These are phyloP conservation scores for Yamadazyma spencermartinsiae DNA, from an alignment of 1,139 yeast genomes.

Conservation along the genomic window DNA sequence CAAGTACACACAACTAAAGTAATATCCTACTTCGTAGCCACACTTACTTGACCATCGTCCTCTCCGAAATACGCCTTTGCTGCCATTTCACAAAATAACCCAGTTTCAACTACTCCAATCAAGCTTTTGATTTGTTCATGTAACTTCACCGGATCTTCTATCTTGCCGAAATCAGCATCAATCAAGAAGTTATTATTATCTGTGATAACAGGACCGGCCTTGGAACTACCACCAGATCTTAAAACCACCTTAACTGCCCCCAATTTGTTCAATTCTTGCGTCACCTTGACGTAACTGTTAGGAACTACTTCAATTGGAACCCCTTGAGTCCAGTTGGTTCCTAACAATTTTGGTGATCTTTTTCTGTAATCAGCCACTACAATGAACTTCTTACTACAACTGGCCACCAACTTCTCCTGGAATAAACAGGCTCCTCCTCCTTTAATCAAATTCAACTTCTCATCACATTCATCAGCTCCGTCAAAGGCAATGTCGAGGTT, in stretches of 20 bases:
- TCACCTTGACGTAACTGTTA: slow-evolving; percentile 76
- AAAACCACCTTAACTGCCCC: slow-evolving; percentile 69
- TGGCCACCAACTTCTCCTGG: slow-evolving; percentile 94
- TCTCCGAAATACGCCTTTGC: slow-evolving; percentile 87
- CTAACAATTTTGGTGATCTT: slow-evolving; percentile 62
- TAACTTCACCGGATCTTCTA: slow-evolving; percentile 58
- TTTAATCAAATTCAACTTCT: slow-evolving; percentile 76
- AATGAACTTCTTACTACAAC: slow-evolving; percentile 72
- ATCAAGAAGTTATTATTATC: slow-evolving; percentile 93
- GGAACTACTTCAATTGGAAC: slow-evolving; percentile 97
- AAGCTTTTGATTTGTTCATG: slow-evolving; percentile 68
- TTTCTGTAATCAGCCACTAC: slow-evolving; percentile 94
- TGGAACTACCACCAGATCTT: slow-evolving; percentile 86
- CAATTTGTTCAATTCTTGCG: slow-evolving; percentile 56
- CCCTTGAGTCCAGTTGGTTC: slow-evolving; percentile 84
- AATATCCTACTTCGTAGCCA: not conserved
- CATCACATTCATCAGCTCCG: slow-evolving; percentile 97
- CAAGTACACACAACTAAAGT: too few relatives aligned
- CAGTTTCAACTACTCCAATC: slow-evolving; percentile 97
- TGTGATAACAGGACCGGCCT: slow-evolving; percentile 98
- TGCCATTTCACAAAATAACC: slow-evolving; percentile 75
- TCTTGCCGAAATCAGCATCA: slow-evolving; percentile 89
- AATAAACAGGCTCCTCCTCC: slow-evolving; percentile 99
- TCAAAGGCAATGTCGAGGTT: slow-evolving; percentile 90
- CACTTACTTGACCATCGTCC: slow-evolving; percentile 60